Evolutionary conservation across 2,329 filamentous ascomycete genomes (phyloP), one percentile per base, ranked within the genome.

Genomic region (Knoxdaviesia capensis): DNA sequence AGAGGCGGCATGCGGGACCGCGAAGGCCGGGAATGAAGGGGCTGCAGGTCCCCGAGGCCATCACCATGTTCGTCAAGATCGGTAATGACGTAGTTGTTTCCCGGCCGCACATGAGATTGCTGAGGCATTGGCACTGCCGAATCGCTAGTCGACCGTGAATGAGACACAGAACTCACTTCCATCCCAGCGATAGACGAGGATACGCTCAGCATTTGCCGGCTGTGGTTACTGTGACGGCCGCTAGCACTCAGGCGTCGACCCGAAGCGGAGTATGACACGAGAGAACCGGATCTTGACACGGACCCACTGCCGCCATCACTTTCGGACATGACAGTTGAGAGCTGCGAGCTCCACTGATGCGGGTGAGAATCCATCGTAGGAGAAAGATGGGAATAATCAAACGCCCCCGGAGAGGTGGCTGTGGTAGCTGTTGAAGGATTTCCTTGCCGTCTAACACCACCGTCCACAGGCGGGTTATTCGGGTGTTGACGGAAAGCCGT

Each of bases 61-160:
- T 80, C 75, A 4, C 74, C 73, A 48, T 78, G 62, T 52, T 79
- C 75, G 47, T 79, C 74, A 45, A 71, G 65, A 46, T 78, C 65
- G 20, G 65, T 64, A 36, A 78, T 60, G 31, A 46, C 34, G n/a
- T 41, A 20, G 20, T 20, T 20, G 20, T 20, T 20, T 20, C 20
- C 20, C 2, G 20, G 20, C 20, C 20, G 20, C 20, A 20, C 20
- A 20, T 20, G 20, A 20, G 20, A 20, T 20, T 20, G 20, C 20
- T 20, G 20, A 20, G 20, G 20, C 20, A 20, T 20, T 20, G 20
- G 20, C 20, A 20, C 20, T 20, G 20, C 50, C 4, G 68, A 67
- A 38, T 62, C 62, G 43, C 53, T 61, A 44, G 56, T 58, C 5
- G 65, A 62, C 36, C 56, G 51, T 1, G 58, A 61, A 38, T 61